phyloP scores from a whole-genome alignment of 2,329 filamentous ascomycete species.

The Amesomyces nigricolor region DNA sequence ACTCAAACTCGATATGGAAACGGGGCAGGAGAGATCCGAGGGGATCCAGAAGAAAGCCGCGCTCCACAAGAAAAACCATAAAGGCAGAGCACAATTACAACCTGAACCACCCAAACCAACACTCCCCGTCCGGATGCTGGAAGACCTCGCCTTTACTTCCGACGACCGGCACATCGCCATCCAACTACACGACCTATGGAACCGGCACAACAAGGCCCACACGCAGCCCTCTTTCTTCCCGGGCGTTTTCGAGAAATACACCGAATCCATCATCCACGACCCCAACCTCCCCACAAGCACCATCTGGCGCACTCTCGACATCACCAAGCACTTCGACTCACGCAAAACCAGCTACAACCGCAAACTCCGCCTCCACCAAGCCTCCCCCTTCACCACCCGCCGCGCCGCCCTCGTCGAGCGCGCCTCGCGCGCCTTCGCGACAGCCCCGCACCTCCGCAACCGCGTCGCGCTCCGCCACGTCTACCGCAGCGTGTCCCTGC shows the following conservation, averaged over 20 bases:
- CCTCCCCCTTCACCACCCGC: constrained; percentile 1
- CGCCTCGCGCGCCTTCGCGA: constrained; percentile 20
- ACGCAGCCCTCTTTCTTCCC: constrained; percentile 17
- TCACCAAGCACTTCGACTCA: constrained; percentile 10
- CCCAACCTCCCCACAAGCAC: constrained; percentile 10
- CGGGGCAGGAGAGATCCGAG: neutral
- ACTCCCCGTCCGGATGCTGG: constrained; percentile 14
- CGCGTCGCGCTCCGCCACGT: constrained; percentile 31
- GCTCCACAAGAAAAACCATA: too few relatives aligned
- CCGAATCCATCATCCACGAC: constrained; percentile 19
- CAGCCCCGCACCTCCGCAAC: constrained; percentile 19
- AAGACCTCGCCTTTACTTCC: constrained; percentile 17
- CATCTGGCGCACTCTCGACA: constrained; percentile 24
- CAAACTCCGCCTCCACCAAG: constrained; percentile 17
- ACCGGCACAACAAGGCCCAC: neutral
- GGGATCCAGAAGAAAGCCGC: too few relatives aligned
- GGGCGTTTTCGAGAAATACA: constrained; percentile 15
- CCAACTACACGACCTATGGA: constrained; percentile 18
- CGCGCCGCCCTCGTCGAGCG: constrained; percentile 22
- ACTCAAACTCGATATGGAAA: constrained; percentile 16
- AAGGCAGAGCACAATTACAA: too few relatives aligned
- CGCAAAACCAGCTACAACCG: constrained; percentile 18
- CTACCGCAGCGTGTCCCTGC: constrained; percentile 27
- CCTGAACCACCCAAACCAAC: neutral
- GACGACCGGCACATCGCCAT: constrained; percentile 19